Conservation (phyloP, 1,139 yeast species). For the Hyphopichia buzzinii region DNA sequence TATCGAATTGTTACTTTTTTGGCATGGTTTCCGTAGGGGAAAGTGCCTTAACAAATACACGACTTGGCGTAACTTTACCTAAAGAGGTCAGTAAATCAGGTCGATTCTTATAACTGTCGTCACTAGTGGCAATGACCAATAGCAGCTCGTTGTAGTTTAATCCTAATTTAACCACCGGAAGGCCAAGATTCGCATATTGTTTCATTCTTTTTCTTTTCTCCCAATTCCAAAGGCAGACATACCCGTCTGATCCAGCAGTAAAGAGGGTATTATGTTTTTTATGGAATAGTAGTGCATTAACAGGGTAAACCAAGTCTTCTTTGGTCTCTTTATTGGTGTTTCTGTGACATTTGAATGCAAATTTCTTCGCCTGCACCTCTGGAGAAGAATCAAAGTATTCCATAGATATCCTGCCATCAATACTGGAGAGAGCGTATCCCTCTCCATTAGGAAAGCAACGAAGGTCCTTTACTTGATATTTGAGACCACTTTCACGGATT, state of each 20-base stretch:
- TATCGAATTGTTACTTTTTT: conserved; percentile 1
- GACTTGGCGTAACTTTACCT: conserved; percentile 7
- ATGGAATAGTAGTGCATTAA: conserved; percentile 63
- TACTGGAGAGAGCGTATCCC: conserved; percentile 77
- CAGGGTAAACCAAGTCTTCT: conserved; percentile 70
- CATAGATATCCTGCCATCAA: conserved; percentile 85
- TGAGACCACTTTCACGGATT: conserved; percentile 66
- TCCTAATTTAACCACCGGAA: conserved; percentile 32
- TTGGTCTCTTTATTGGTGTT: conserved; percentile 36
- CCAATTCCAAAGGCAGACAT: conserved; percentile 77
- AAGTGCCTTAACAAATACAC: conserved; percentile 9
- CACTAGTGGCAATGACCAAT: conserved; percentile 64
- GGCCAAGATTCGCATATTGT: conserved; percentile 52
- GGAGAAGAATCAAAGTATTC: conserved; percentile 63
- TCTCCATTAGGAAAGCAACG: conserved; percentile 52
- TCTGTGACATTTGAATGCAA: conserved; percentile 86
- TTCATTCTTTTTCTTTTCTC: conserved; percentile 58
- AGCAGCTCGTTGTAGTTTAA: conserved; percentile 26
- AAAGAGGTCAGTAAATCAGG: background rate
- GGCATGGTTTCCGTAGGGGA: conserved; percentile 7
- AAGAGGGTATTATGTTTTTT: conserved; percentile 48
- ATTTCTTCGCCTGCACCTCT: conserved; percentile 47
- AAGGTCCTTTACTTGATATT: conserved; percentile 66
- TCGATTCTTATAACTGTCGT: conserved; percentile 48
- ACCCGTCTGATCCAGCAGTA: conserved; percentile 81